Evolutionary conservation across 176 grass and related monocot genomes (phyloP).

Genomic region (Areca catechu): DNA sequence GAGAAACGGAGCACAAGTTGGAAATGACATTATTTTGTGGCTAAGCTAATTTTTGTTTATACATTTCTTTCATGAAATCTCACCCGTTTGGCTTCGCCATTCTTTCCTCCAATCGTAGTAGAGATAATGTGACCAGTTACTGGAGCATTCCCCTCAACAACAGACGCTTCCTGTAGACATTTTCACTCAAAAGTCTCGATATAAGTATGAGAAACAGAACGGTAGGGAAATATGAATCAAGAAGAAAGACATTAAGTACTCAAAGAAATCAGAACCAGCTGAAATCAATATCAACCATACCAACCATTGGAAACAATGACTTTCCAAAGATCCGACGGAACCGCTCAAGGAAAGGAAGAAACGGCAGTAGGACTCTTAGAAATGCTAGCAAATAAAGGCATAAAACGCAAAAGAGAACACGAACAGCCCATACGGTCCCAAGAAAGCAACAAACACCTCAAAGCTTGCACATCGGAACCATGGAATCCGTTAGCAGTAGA

Average conservation of each 20-base stretch:
- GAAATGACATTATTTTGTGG: neutral
- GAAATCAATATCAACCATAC: neutral
- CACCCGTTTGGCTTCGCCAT: constrained; percentile 81
- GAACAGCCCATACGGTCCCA: too few species aligned
- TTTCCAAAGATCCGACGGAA: too few species aligned
- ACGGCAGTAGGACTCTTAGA: too few species aligned
- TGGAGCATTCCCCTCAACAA: constrained; percentile 47
- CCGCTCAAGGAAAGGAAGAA: too few species aligned
- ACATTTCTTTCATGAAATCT: constrained; percentile 2
- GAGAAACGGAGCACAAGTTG: constrained; percentile 10
- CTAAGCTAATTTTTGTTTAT: neutral
- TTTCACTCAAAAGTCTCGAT: neutral
- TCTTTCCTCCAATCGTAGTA: constrained; percentile 85
- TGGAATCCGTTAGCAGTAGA: too few species aligned
- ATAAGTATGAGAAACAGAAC: constrained; percentile 3
- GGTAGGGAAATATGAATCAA: neutral
- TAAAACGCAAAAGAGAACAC: too few species aligned
- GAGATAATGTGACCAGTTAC: constrained; percentile 89
- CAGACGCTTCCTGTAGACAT: constrained; percentile 33
- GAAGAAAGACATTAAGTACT: neutral
- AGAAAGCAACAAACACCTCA: too few species aligned
- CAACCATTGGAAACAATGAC: too few species aligned
- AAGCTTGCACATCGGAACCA: too few species aligned
- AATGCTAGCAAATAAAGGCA: too few species aligned
- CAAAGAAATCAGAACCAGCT: neutral